These are phyloP conservation scores for Candida railenensis DNA, from an alignment of 805 yeast species.

Conservation along the genomic window DNA sequence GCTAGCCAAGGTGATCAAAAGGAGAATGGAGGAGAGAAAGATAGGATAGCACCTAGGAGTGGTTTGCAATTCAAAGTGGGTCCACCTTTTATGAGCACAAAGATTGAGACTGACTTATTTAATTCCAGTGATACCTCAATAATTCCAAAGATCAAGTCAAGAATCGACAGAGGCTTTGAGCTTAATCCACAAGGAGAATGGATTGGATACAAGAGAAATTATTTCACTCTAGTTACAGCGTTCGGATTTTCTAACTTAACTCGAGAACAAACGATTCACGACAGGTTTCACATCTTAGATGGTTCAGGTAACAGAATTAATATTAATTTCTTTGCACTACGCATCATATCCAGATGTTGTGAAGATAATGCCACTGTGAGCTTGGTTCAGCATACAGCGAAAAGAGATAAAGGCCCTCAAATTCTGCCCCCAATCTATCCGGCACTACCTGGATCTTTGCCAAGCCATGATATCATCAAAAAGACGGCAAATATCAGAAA, in stretches of 20 bases:
- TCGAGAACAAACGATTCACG: slow-evolving; percentile 27
- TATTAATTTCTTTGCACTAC: slow-evolving; percentile 51
- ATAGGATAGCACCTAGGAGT: slow-evolving; percentile 64
- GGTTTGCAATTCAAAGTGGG: slow-evolving; percentile 65
- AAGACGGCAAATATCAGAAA: slow-evolving; percentile 65
- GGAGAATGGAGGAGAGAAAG: slow-evolving; percentile 7
- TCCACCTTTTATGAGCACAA: slow-evolving; percentile 50
- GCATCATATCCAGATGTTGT: slow-evolving; percentile 50
- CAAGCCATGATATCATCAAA: slow-evolving; percentile 54
- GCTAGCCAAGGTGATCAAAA: background rate
- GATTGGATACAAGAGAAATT: slow-evolving; percentile 72
- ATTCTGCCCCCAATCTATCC: slow-evolving; percentile 55
- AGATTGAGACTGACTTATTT: slow-evolving; percentile 12
- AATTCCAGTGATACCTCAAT: slow-evolving; percentile 14
- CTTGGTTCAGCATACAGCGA: slow-evolving; percentile 70
- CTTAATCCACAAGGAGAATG: slow-evolving; percentile 46
- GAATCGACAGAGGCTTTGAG: slow-evolving; percentile 69
- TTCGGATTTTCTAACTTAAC: slow-evolving; percentile 37
- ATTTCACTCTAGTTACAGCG: slow-evolving; percentile 61
- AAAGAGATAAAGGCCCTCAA: slow-evolving; percentile 73
- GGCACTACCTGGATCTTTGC: slow-evolving; percentile 56
- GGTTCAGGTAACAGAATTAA: slow-evolving; percentile 14
- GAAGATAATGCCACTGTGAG: slow-evolving; percentile 48
- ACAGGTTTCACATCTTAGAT: slow-evolving; percentile 32
- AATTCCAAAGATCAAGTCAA: slow-evolving; percentile 44